Evolutionary conservation across 2,329 filamentous ascomycete genomes (phyloP).

Genomic region (Chaetomium olivaceum): DNA sequence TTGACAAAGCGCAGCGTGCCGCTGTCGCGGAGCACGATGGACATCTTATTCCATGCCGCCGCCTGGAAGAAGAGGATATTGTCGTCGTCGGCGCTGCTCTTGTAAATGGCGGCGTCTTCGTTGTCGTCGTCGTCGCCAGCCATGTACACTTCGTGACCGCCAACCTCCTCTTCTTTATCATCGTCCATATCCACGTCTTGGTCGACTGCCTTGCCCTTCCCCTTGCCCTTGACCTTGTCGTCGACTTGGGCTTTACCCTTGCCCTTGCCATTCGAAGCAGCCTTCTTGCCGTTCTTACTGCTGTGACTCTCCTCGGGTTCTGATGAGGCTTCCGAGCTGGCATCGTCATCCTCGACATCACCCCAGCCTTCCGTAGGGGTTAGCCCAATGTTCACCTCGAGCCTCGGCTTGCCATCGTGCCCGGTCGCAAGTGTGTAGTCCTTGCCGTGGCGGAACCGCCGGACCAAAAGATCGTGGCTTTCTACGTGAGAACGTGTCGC

Average conservation of each 20-base stretch:
- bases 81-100: slow-evolving; percentile 73
- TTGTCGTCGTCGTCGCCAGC: slow-evolving; percentile 73
- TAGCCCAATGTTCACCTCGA: slow-evolving; percentile 85
- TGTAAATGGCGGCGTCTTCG: slow-evolving; percentile 81
- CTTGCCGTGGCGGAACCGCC: slow-evolving; percentile 80
- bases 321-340: slow-evolving; percentile 33
- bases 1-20: slow-evolving; percentile 92
- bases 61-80: slow-evolving; percentile 66
- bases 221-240: slow-evolving; percentile 39
- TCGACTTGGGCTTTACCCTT: slow-evolving; percentile 35
- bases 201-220: slow-evolving; percentile 38
- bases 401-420: slow-evolving; percentile 72
- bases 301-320: slow-evolving; percentile 26
- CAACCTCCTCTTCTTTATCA: slow-evolving; percentile 53
- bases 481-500: slow-evolving; percentile 75
- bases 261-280: slow-evolving; percentile 32
- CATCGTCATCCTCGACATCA: slow-evolving; percentile 58
- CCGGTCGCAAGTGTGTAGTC: slow-evolving; percentile 94
- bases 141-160: slow-evolving; percentile 91
- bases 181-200: slow-evolving; percentile 35
- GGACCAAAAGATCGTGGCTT: slow-evolving; percentile 75
- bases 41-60: slow-evolving; percentile 83
- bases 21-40: slow-evolving; percentile 82
- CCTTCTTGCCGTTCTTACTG: slow-evolving; percentile 18
- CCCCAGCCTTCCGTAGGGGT: slow-evolving; percentile 88